These are phyloP conservation scores for Piloderma croceum DNA, from an alignment of 768 basidiomycete species.

Conservation along the genomic window DNA sequence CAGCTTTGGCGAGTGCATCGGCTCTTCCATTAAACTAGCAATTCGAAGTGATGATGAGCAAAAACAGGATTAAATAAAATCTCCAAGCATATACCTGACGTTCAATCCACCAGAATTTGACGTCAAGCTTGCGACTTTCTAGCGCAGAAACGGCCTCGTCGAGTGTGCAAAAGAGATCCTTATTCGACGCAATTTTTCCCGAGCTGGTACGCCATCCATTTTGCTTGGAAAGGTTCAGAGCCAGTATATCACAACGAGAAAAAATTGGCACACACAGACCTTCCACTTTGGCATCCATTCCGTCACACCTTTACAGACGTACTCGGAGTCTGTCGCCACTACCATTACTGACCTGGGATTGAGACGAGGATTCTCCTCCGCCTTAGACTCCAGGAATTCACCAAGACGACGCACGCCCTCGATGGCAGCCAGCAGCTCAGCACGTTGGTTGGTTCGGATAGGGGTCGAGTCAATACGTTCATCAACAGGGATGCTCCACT, in stretches of 20 bases:
- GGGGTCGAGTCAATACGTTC: slow-evolving; percentile 16
- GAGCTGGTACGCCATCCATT: slow-evolving; percentile 16
- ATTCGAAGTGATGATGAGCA: too few species aligned
- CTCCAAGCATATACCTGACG: too few species aligned
- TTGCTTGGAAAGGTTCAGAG: slow-evolving; percentile 5
- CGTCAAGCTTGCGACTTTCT: slow-evolving; percentile 12
- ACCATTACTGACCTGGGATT: slow-evolving; percentile 5
- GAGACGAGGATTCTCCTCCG: neutral
- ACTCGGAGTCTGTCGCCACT: slow-evolving; percentile 31
- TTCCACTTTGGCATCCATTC: slow-evolving; percentile 32
- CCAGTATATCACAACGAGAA: too few species aligned
- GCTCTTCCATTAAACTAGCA: too few species aligned
- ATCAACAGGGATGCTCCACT: slow-evolving; percentile 22
- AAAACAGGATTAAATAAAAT: too few species aligned
- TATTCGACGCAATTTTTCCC: slow-evolving; percentile 16
- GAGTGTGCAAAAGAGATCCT: slow-evolving; percentile 24
- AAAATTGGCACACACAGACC: slow-evolving; percentile 9
- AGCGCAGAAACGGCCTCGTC: slow-evolving; percentile 11
- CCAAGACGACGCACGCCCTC: slow-evolving; percentile 17
- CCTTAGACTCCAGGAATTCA: neutral
- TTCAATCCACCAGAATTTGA: slow-evolving; percentile 22
- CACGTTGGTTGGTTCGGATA: slow-evolving; percentile 26
- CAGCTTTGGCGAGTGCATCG: too few species aligned
- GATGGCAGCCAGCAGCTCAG: slow-evolving; percentile 29
- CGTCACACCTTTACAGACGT: slow-evolving; percentile 30